phyloP scores from a whole-genome alignment of 2,329 filamentous ascomycete species.

The Diaporthe ilicicola region DNA sequence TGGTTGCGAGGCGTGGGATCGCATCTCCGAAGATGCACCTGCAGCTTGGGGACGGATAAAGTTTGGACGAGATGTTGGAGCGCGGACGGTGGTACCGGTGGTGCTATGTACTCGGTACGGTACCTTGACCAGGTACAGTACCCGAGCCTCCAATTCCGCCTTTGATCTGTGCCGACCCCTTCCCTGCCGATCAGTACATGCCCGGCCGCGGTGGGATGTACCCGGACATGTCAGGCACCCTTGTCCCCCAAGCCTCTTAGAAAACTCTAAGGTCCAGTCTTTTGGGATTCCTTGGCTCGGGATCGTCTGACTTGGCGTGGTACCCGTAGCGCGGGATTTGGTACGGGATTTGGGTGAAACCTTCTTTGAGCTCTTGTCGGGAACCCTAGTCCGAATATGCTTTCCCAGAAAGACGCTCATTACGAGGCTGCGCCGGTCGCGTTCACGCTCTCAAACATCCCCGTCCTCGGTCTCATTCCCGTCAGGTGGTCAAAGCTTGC shows the following conservation, averaged over 20 bases:
- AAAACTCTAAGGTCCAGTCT: conserved; percentile 23
- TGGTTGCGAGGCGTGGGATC: conserved; percentile 12
- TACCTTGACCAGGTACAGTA: no score
- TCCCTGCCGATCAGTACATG: neutral
- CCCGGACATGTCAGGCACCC: conserved; percentile 2
- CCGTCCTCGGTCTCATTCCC: conserved; percentile 5
- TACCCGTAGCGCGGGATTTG: conserved; percentile 27
- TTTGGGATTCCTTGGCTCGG: conserved; percentile 24
- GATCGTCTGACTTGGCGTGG: conserved; percentile 27
- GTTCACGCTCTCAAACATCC: conserved; percentile 14
- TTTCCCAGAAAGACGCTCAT: neutral
- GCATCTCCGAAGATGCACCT: conserved; percentile 16
- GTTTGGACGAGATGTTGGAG: conserved; percentile 21
- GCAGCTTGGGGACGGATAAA: conserved; percentile 18
- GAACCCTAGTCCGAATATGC: conserved; percentile 1
- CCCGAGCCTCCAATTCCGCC: neutral
- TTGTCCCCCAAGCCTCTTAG: neutral
- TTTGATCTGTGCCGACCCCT: conserved; percentile 29
- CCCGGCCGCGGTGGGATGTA: neutral
- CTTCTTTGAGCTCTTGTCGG: conserved; percentile 21
- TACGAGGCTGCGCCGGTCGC: neutral
- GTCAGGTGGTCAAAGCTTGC: conserved; percentile 23
- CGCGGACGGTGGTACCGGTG: neutral
- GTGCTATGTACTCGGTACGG: conserved; percentile 15
- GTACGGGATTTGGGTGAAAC: conserved; percentile 30